Percentiles rank a stretch among this genome's conserved stretches.
Evolutionary conservation across 164 flowering plant genomes (phyloP).

Genomic region (Stephania japonica): DNA sequence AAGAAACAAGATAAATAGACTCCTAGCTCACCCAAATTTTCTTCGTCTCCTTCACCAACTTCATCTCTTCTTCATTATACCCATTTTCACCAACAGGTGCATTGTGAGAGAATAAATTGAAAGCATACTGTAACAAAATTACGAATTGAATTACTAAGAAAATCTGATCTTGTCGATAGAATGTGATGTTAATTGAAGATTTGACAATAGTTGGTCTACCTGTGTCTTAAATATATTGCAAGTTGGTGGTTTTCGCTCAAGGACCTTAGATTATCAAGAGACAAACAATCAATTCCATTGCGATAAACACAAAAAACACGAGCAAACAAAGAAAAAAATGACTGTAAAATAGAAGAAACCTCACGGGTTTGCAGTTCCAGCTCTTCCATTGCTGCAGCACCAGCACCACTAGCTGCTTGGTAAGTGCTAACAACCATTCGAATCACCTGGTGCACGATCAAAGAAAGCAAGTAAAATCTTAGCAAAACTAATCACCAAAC

Average conservation of each 20-base stretch:
- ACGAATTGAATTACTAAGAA: background rate
- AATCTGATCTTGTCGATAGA: background rate
- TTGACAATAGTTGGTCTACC: constrained; percentile 33
- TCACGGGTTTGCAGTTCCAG: constrained; percentile 93
- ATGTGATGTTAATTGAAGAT: background rate
- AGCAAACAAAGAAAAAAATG: background rate
- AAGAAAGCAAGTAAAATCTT: background rate
- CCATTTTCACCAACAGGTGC: constrained; percentile 86
- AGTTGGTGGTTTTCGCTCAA: constrained; percentile 90
- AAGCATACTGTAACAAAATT: constrained; percentile 76
- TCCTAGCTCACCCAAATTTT: constrained; percentile 84
- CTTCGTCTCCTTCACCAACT: constrained; percentile 89
- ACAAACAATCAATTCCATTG: background rate
- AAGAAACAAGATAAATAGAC: background rate
- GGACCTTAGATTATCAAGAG: constrained; percentile 39
- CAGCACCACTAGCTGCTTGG: constrained; percentile 99
- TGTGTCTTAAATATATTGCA: constrained; percentile 84
- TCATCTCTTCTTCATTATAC: constrained; percentile 99
- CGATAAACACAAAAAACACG: constrained; percentile 1
- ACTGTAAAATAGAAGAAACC: constrained; percentile 34
- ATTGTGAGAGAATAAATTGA: constrained; percentile 93
- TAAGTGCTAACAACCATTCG: constrained; percentile 99
- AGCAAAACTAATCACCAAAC: background rate
- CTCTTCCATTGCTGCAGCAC: constrained; percentile 99
- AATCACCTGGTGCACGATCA: constrained; percentile 42